These are phyloP conservation scores for Beauveria australis DNA, from an alignment of 2,329 filamentous ascomycete genomes.

Conservation along the genomic window DNA sequence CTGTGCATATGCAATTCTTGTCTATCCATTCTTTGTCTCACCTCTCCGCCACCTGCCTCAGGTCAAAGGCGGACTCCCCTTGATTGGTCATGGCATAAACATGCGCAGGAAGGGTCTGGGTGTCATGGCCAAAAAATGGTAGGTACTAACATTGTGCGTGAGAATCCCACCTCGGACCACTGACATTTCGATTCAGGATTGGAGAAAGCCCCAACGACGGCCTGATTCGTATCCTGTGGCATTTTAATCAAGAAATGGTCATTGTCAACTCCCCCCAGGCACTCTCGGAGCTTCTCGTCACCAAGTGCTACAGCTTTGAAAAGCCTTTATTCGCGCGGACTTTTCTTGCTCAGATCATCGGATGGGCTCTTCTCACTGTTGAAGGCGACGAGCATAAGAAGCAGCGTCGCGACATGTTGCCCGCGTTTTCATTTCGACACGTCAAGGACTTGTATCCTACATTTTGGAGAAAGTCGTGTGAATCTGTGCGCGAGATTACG, in stretches of 20 bases:
- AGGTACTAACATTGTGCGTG: constrained; percentile 21
- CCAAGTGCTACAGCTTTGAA: constrained; percentile 56
- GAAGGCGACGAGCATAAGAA: constrained; percentile 26
- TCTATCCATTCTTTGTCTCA: constrained; percentile 31
- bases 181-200: constrained; percentile 32
- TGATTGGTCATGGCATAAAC: constrained; percentile 6
- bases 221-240: constrained; percentile 53
- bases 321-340: constrained; percentile 50
- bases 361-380: constrained; percentile 38
- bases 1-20: constrained; percentile 24
- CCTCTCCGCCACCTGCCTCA: constrained; percentile 31
- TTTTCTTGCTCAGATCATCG: constrained; percentile 75
- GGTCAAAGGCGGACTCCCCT: constrained; percentile 20
- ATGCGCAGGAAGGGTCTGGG: constrained; percentile 5
- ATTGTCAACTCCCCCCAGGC: constrained; percentile 51
- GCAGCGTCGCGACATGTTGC: constrained; percentile 24
- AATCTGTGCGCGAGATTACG: constrained; percentile 16
- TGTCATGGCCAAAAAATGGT: constrained; percentile 58
- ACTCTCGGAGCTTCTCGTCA: constrained; percentile 55
- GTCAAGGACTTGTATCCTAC: constrained; percentile 25
- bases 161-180: neutral
- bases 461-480: constrained; percentile 24
- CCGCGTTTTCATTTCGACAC: constrained; percentile 25
- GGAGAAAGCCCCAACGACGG: constrained; percentile 54
- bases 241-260: constrained; percentile 51